A percentile compares a stretch with the other conserved stretches of the same genome.
Conservation (phyloP, 441 rosid species). For the Populus hybrid region DNA sequence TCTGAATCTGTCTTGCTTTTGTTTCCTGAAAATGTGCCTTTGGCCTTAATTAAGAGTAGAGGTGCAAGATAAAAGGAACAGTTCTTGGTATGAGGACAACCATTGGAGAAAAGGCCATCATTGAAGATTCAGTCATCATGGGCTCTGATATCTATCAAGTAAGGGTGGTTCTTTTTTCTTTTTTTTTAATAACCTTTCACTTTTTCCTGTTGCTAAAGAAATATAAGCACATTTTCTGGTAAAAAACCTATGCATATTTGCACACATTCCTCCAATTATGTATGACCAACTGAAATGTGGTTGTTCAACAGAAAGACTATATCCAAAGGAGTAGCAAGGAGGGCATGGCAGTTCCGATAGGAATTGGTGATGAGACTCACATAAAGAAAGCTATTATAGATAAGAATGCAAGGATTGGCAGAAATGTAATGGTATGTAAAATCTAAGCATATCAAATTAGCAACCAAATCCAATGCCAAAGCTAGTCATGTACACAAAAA, state of each 20-base stretch:
- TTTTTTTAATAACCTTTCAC: neutral
- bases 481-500: neutral
- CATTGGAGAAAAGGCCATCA: conserved; percentile 50
- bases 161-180: conserved; percentile 5
- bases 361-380: conserved; percentile 59
- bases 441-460: neutral
- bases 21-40: conserved; percentile 20
- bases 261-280: no score
- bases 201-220: neutral
- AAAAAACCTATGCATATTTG: no score
- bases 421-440: conserved; percentile 55
- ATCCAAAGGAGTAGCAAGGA: conserved; percentile 21
- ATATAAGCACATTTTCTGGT: no score
- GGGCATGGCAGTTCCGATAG: conserved; percentile 39
- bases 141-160: conserved; percentile 80
- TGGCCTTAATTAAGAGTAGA: conserved; percentile 41
- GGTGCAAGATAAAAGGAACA: conserved; percentile 69
- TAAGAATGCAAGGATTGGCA: conserved; percentile 80
- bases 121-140: conserved; percentile 77
- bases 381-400: conserved; percentile 66
- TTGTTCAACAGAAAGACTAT: conserved; percentile 28
- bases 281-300: neutral
- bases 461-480: neutral
- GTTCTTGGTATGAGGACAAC: conserved; percentile 80
- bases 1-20: conserved; percentile 1